Evolutionary conservation across 257 asterid genomes (phyloP).

Genomic region (Verbascum thapsus): DNA sequence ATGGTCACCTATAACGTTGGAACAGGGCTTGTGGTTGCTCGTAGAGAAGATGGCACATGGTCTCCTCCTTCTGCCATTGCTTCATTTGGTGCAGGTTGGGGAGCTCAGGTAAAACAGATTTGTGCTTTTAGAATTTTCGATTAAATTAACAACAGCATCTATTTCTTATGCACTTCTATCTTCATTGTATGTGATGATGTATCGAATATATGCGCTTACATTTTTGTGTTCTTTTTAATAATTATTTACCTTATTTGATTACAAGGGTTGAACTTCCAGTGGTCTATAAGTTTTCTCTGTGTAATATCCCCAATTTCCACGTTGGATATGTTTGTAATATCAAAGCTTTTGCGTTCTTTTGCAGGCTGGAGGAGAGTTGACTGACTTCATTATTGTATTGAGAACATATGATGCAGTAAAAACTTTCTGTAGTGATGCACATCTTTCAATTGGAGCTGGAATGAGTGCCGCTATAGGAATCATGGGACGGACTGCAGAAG

Average conservation of each 20-base stretch:
- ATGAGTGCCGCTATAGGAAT: conserved; percentile 83
- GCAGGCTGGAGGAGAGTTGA: conserved; percentile 98
- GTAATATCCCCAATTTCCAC: conserved; percentile 9
- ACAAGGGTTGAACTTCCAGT: conserved; percentile 3
- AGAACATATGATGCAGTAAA: conserved; percentile 79
- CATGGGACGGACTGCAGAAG: conserved; percentile 94
- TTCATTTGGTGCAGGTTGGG: conserved; percentile 96
- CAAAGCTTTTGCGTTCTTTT: conserved; percentile 20
- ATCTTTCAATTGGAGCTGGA: conserved; percentile 92
- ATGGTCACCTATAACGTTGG: conserved; percentile 93
- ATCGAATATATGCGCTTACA: neutral
- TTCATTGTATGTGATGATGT: conserved; percentile 1
- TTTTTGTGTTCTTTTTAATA: neutral
- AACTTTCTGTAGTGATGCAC: conserved; percentile 73
- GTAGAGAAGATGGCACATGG: conserved; percentile 94
- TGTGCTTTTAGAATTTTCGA: conserved; percentile 7
- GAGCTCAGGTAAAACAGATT: conserved; percentile 77
- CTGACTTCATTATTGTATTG: conserved; percentile 81
- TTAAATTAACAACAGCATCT: neutral
- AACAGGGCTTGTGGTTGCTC: conserved; percentile 91
- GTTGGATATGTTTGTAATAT: neutral
- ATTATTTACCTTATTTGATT: conserved; percentile 10
- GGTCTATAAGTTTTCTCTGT: neutral
- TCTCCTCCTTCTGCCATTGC: conserved; percentile 98
- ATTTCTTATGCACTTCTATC: neutral